Evolutionary conservation across 2,329 filamentous ascomycete genomes (phyloP).

Genomic region (Colletotrichum nymphaeae): DNA sequence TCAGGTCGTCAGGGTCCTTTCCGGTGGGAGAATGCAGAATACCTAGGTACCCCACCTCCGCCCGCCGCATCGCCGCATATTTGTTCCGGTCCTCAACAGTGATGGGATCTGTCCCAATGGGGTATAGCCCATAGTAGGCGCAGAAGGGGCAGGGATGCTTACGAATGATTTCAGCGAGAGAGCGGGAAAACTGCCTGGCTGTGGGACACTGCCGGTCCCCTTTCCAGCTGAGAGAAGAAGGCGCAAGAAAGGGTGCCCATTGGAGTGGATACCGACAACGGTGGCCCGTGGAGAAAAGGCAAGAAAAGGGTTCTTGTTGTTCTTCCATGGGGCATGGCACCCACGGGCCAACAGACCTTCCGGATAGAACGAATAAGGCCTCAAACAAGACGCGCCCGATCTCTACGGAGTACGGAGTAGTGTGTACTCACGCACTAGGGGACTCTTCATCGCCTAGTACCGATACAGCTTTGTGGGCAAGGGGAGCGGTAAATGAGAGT

Average conservation of each 20-base stretch:
- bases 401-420: background rate
- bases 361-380: too few relatives aligned
- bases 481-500: background rate
- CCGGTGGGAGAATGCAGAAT: background rate
- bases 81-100: background rate
- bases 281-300: background rate
- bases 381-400: too few relatives aligned
- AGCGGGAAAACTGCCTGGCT: background rate
- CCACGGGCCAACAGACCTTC: background rate
- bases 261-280: background rate
- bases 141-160: conserved; percentile 8
- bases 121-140: background rate
- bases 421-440: background rate
- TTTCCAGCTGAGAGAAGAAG: conserved; percentile 25
- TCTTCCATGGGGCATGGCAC: background rate
- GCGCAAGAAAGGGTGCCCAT: conserved; percentile 18
- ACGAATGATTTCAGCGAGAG: conserved; percentile 1
- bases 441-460: background rate
- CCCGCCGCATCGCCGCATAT: background rate
- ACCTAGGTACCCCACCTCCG: background rate
- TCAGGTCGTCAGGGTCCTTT: conserved; percentile 26
- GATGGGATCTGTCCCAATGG: background rate
- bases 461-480: background rate
- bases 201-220: too few relatives aligned
- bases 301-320: background rate